Evolutionary conservation across 2,329 filamentous ascomycete genomes (phyloP).

Genomic region (Pseudogymnoascus sp.): DNA sequence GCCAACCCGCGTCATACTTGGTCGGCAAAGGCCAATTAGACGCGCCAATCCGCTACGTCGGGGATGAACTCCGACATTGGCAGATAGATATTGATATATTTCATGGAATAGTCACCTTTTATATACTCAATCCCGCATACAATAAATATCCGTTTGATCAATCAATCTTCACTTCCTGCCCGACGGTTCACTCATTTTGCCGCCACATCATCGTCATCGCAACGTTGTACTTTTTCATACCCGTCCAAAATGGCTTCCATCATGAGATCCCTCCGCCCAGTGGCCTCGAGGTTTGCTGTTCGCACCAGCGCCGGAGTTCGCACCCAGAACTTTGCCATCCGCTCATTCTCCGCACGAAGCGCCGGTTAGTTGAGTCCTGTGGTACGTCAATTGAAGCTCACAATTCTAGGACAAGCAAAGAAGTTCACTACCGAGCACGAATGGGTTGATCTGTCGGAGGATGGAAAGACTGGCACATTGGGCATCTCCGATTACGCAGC

Average conservation of each 20-base stretch:
- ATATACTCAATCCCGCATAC: background rate
- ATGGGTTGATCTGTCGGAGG: conserved; percentile 84
- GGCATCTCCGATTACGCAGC: conserved; percentile 91
- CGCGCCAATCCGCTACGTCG: conserved; percentile 5
- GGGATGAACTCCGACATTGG: conserved; percentile 8
- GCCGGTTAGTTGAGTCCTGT: conserved; percentile 31
- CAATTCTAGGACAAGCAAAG: conserved; percentile 40
- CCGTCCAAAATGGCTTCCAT: conserved; percentile 52
- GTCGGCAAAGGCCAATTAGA: conserved; percentile 7
- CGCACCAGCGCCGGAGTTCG: conserved; percentile 16
- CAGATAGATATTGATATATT: conserved; percentile 6
- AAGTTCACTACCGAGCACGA: conserved; percentile 97
- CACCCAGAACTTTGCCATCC: conserved; percentile 27
- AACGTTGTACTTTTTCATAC: background rate
- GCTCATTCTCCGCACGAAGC: conserved; percentile 40
- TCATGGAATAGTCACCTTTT: background rate
- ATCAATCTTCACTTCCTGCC: background rate
- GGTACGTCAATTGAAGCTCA: background rate
- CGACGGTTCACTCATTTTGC: conserved; percentile 4
- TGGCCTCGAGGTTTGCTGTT: conserved; percentile 21
- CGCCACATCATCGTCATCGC: background rate
- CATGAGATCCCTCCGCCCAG: conserved; percentile 39
- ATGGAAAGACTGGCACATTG: conserved; percentile 71
- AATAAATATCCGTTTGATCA: conserved; percentile 1
- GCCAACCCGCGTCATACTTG: conserved; percentile 6